phyloP scores from a whole-genome alignment of 2,329 filamentous ascomycete species.

The Sclerotinia borealis region DNA sequence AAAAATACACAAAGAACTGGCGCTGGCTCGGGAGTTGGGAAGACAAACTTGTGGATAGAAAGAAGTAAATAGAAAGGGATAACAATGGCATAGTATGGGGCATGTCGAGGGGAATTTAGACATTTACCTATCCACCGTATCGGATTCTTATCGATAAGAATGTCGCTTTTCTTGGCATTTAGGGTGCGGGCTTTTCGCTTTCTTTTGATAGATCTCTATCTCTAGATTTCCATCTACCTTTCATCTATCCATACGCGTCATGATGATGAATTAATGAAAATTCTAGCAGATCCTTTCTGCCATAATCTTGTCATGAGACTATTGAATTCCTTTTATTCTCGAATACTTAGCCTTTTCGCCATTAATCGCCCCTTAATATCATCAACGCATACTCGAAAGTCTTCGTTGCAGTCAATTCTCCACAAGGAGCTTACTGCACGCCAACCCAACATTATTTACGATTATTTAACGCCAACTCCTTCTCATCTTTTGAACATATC shows the following conservation, averaged over 20 bases:
- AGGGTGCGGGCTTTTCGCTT: background rate
- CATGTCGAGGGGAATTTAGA: background rate
- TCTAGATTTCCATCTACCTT: background rate
- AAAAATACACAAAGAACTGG: slow-evolving; percentile 52
- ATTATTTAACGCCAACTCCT: slow-evolving; percentile 54
- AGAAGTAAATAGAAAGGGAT: background rate
- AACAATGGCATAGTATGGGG: background rate
- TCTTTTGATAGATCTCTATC: background rate
- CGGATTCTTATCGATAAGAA: slow-evolving; percentile 12
- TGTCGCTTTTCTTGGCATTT: slow-evolving; percentile 1
- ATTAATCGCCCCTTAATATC: background rate
- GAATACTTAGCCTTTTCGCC: background rate
- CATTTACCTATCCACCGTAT: slow-evolving; percentile 1
- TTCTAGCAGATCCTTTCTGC: background rate
- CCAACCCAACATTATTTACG: slow-evolving; percentile 29
- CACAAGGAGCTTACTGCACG: slow-evolving; percentile 22
- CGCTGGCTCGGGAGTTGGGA: slow-evolving; percentile 66
- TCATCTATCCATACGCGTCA: background rate
- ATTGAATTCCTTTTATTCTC: slow-evolving; percentile 8
- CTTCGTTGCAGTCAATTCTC: slow-evolving; percentile 17
- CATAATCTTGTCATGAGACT: slow-evolving; percentile 12
- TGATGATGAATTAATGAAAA: slow-evolving; percentile 2
- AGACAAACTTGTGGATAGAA: slow-evolving; percentile 9
- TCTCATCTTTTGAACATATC: slow-evolving; percentile 61
- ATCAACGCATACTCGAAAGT: background rate